phyloP scores from a whole-genome alignment of 306 rosid species.

The Benincasa hispida region DNA sequence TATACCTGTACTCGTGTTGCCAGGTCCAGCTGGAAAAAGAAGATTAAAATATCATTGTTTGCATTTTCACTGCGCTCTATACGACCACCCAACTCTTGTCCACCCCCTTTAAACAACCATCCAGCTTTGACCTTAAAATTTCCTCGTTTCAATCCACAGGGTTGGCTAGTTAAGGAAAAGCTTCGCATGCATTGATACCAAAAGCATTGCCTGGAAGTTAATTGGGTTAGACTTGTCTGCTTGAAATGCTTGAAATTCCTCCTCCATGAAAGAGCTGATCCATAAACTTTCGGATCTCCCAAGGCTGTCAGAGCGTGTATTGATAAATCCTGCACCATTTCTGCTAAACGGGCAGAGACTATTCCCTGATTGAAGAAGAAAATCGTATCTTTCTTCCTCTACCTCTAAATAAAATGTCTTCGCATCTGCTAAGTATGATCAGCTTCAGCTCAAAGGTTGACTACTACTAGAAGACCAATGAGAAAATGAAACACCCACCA shows the following conservation, averaged over 20 bases:
- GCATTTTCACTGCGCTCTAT: constrained; percentile 77
- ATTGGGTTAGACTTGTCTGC: constrained; percentile 26
- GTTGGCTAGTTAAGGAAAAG: constrained; percentile 23
- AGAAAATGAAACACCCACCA: background rate
- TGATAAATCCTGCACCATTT: constrained; percentile 58
- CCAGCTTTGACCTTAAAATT: constrained; percentile 46
- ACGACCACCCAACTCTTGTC: constrained; percentile 46
- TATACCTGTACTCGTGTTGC: constrained; percentile 91
- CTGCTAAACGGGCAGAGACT: background rate
- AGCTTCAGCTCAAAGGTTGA: background rate
- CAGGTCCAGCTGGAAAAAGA: constrained; percentile 79
- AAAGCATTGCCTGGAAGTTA: constrained; percentile 19
- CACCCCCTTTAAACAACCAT: constrained; percentile 77
- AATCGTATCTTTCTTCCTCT: background rate
- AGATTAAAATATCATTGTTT: constrained; percentile 73
- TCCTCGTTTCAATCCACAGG: constrained; percentile 25
- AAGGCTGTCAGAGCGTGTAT: constrained; percentile 41
- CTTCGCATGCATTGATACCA: constrained; percentile 27
- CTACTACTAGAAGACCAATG: background rate
- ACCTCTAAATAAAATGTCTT: background rate
- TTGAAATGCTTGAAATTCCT: constrained; percentile 32
- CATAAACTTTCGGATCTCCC: constrained; percentile 28
- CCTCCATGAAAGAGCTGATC: constrained; percentile 34
- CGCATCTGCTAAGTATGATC: background rate
- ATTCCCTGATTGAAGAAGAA: background rate